phyloP scores from a whole-genome alignment of 1,284 basidiomycete genomes.

The Cryptococcus floricola region DNA sequence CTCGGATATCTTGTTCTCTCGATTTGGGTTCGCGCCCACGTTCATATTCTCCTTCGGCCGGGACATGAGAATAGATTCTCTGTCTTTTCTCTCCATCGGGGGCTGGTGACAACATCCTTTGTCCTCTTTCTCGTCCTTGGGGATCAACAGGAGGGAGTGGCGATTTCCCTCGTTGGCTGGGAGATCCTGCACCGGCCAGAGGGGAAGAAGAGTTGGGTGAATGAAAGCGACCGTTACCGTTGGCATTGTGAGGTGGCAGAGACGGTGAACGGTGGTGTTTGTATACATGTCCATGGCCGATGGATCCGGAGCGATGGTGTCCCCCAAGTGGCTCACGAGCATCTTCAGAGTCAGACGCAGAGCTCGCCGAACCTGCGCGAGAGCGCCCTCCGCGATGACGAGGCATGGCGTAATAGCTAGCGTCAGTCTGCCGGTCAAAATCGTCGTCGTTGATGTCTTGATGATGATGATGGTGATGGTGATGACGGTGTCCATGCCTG shows the following conservation, averaged over 20 bases:
- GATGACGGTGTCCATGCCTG: constrained; percentile 6
- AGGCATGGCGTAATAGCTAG: constrained; percentile 19
- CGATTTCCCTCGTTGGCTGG: background rate
- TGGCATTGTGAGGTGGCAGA: background rate
- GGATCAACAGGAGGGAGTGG: constrained; percentile 5
- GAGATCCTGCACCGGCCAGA: constrained; percentile 1
- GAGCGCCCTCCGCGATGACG: constrained; percentile 7
- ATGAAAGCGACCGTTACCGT: constrained; percentile 2
- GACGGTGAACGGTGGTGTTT: constrained; percentile 7
- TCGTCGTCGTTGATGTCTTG: constrained; percentile 2
- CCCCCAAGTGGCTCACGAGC: background rate
- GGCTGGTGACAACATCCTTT: constrained; percentile 4
- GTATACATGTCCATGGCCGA: constrained; percentile 1
- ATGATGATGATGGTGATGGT: constrained; percentile 13
- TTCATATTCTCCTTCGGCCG: background rate
- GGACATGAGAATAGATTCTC: constrained; percentile 3
- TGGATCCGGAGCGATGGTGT: constrained; percentile 13
- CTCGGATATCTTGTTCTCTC: background rate
- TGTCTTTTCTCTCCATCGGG: constrained; percentile 6
- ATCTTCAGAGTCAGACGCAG: constrained; percentile 5
- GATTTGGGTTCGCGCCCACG: background rate
- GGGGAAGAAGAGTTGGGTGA: constrained; percentile 16
- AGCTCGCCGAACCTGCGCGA: constrained; percentile 9
- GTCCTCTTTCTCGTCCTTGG: background rate
- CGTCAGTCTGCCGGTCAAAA: constrained; percentile 12